Percentiles rank a stretch among this genome's conserved stretches.
These are phyloP conservation scores for Diaporthe citrichinensis DNA, from an alignment of 2,329 filamentous ascomycete genomes.

Conservation along the genomic window DNA sequence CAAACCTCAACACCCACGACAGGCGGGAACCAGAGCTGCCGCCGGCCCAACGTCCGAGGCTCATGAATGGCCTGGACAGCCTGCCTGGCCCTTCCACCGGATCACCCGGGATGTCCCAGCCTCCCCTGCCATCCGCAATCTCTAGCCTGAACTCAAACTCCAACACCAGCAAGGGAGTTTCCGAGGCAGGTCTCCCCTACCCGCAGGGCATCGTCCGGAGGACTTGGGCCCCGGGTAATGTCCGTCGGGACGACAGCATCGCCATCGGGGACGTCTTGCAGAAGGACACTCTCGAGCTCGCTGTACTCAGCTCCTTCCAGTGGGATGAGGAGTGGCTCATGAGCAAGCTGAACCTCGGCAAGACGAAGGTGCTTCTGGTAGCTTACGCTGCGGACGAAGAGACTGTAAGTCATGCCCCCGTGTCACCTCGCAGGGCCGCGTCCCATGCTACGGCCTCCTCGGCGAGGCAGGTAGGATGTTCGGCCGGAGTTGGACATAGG, in stretches of 20 bases:
- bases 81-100: conserved; percentile 8
- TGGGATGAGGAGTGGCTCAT: conserved; percentile 88
- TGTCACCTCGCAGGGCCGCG: conserved; percentile 6
- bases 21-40: conserved; percentile 33
- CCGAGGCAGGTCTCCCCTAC: conserved; percentile 54
- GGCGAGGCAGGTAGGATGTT: conserved; percentile 18
- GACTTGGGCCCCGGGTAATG: conserved; percentile 79
- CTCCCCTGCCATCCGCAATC: not conserved
- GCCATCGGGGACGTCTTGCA: conserved; percentile 91
- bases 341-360: conserved; percentile 74
- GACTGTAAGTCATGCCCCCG: conserved; percentile 59
- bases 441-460: conserved; percentile 2
- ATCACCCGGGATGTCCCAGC: conserved; percentile 19
- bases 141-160: conserved; percentile 22
- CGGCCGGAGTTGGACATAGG: conserved; percentile 4
- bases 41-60: conserved; percentile 37
- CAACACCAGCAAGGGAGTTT: not conserved
- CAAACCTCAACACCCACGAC: not conserved
- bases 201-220: conserved; percentile 80
- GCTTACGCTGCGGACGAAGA: conserved; percentile 67
- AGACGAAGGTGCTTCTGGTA: conserved; percentile 74
- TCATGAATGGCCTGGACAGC: not conserved
- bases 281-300: conserved; percentile 77
- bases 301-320: conserved; percentile 88
- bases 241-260: conserved; percentile 78